Evolutionary conservation across 23 red algal species (phyloP), one percentile per base, ranked within the genome.

Genomic region (Agarophyton chilense): DNA sequence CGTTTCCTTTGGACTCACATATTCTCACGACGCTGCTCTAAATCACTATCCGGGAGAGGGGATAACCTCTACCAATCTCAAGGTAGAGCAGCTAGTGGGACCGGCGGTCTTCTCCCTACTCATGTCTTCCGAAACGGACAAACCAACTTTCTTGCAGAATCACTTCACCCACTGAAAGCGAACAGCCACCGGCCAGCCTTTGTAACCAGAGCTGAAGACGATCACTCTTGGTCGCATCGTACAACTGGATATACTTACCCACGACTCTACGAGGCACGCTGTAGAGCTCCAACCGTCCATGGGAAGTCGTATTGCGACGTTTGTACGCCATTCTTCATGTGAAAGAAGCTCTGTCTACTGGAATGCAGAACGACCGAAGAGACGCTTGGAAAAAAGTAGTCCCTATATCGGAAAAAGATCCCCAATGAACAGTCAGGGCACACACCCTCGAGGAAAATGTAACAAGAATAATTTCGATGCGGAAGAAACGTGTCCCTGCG

Each of bases 121-220:
- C 10, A 52, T 49, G 10, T 79, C 75, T 47, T n/a, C 24, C 31
- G 75, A 47, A 79, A 79, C 75, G 16, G 75, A 79, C 75, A 39
- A 55, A 24, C 5, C 53, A 19, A 79, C 46, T 24, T 66, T 66
- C 24, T 26, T 66, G 2, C 61, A 66, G 61, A 3, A 66, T 16
- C 26, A 38, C 33, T 66, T 66, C 34, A 32, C 26, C 22, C 61
- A 66, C 34, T 66, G 61, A 26, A 34, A 34, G 14, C 61, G 61
- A 34, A 35, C 61, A 5, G n/a, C 61, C 4, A 66, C 6, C 3
- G 61, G 61, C 1, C 61, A 66, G 33, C 61, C 61, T 2, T 22
- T 12, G 12, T 1, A 21, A 6, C 33, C 61, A 17, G 61, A 56
- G 75, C 53, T 44, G 18, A 33, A 65, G 39, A 56, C 56, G 0